These are phyloP conservation scores for Lachancea kluyveri DNA, from an alignment of 805 yeast genomes.

Conservation along the genomic window DNA sequence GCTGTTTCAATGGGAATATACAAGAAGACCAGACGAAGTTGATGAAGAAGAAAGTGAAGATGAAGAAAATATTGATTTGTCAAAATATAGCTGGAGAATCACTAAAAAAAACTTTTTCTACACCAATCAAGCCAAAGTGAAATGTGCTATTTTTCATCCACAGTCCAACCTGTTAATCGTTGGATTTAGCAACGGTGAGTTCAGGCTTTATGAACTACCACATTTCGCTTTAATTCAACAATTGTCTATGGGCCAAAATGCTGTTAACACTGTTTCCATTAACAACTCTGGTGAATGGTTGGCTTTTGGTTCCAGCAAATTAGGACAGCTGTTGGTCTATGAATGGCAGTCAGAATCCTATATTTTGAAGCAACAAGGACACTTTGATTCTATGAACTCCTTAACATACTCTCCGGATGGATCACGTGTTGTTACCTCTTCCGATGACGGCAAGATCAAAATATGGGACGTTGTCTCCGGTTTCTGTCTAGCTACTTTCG, in stretches of 20 bases:
- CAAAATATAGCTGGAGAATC: slow-evolving; percentile 71
- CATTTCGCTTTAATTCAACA: slow-evolving; percentile 75
- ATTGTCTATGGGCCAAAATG: slow-evolving; percentile 85
- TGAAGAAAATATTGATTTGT: slow-evolving; percentile 33
- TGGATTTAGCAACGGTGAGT: slow-evolving; percentile 87
- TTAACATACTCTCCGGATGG: slow-evolving; percentile 94
- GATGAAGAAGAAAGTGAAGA: slow-evolving; percentile 41
- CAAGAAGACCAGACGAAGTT: slow-evolving; percentile 45
- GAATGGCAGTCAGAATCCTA: slow-evolving; percentile 99
- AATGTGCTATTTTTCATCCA: slow-evolving; percentile 81
- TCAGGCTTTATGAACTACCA: slow-evolving; percentile 84
- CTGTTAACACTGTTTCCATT: slow-evolving; percentile 74
- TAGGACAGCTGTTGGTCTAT: slow-evolving; percentile 93
- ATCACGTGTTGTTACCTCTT: slow-evolving; percentile 81
- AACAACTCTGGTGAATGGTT: slow-evolving; percentile 93
- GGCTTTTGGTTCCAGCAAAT: slow-evolving; percentile 83
- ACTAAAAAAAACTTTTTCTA: slow-evolving; percentile 68
- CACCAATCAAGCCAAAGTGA: slow-evolving; percentile 56
- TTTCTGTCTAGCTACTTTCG: slow-evolving; percentile 85
- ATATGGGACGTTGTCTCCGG: slow-evolving; percentile 95
- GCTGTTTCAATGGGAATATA: slow-evolving; percentile 83
- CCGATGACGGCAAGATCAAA: slow-evolving; percentile 95
- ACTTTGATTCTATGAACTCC: slow-evolving; percentile 83
- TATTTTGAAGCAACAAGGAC: slow-evolving; percentile 93
- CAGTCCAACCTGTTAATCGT: slow-evolving; percentile 66